A percentile compares a stretch with the other conserved stretches of the same genome.
Conservation (phyloP, 2,329 filamentous ascomycete species). For the Ophiostoma ips region DNA sequence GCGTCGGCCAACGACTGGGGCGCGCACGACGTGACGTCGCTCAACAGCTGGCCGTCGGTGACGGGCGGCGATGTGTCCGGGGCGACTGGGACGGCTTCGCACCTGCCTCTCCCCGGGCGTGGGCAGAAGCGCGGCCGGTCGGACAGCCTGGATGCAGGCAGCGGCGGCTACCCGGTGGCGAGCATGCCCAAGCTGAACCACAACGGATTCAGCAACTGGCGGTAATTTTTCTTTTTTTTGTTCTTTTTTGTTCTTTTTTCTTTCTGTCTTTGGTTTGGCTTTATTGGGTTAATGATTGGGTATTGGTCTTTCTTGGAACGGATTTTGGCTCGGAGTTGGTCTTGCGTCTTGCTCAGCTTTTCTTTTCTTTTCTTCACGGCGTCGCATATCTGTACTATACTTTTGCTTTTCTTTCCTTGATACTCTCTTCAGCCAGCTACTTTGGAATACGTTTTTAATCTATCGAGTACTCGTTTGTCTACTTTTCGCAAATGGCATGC, state of each 20-base stretch:
- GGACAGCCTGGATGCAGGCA: constrained; percentile 19
- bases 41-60: constrained; percentile 9
- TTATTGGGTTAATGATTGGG: background rate
- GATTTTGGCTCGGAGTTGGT: background rate
- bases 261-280: background rate
- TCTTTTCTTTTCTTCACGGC: background rate
- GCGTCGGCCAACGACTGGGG: constrained; percentile 10
- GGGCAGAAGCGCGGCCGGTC: constrained; percentile 22
- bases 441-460: background rate
- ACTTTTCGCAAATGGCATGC: background rate
- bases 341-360: background rate
- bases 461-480: background rate
- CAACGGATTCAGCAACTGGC: constrained; percentile 14
- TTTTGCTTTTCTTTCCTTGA: constrained; percentile 3
- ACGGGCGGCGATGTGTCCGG: background rate
- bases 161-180: constrained; percentile 12
- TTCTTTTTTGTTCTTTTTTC: background rate
- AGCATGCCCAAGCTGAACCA: constrained; percentile 14
- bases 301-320: background rate
- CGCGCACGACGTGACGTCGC: constrained; percentile 15
- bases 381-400: no score
- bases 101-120: constrained; percentile 5
- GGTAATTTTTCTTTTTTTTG: constrained; percentile 2
- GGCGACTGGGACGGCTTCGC: no score
- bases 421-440: constrained; percentile 7